Percentiles rank a stretch among this genome's conserved stretches.
These are phyloP conservation scores for Quercus tomentella DNA, from an alignment of 331 rosid species.

Conservation along the genomic window DNA sequence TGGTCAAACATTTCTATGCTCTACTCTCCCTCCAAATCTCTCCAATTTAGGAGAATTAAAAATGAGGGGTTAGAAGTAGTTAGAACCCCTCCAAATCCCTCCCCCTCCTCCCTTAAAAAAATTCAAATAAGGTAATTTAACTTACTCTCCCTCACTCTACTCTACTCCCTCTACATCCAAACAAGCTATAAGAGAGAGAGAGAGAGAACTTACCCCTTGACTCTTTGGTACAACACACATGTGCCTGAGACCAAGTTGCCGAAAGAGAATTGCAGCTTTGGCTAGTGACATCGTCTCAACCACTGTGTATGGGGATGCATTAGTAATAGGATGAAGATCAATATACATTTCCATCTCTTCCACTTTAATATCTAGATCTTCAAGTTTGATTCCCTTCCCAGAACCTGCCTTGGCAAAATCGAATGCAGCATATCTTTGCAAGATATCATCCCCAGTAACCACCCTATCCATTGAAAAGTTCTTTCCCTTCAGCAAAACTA, in stretches of 20 bases:
- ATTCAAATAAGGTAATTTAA: no score
- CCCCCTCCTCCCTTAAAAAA: no score
- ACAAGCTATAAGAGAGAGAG: not conserved
- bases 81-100: no score
- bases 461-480: conserved; percentile 44
- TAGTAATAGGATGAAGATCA: conserved; percentile 77
- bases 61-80: no score
- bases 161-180: no score
- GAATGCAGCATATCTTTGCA: conserved; percentile 35
- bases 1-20: no score
- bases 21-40: no score
- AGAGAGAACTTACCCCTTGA: conserved; percentile 54
- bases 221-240: conserved; percentile 78
- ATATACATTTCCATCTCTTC: conserved; percentile 84
- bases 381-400: conserved; percentile 69
- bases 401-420: conserved; percentile 84
- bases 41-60: no score
- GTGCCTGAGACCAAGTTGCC: conserved; percentile 78
- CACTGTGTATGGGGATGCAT: conserved; percentile 79
- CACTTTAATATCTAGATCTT: conserved; percentile 55
- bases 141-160: no score
- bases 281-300: conserved; percentile 90
- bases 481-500: conserved; percentile 67
- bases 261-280: conserved; percentile 80
- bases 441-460: conserved; percentile 17